Conservation (phyloP, 169 alveolate genomes). For the Eimeria zaria region DNA sequence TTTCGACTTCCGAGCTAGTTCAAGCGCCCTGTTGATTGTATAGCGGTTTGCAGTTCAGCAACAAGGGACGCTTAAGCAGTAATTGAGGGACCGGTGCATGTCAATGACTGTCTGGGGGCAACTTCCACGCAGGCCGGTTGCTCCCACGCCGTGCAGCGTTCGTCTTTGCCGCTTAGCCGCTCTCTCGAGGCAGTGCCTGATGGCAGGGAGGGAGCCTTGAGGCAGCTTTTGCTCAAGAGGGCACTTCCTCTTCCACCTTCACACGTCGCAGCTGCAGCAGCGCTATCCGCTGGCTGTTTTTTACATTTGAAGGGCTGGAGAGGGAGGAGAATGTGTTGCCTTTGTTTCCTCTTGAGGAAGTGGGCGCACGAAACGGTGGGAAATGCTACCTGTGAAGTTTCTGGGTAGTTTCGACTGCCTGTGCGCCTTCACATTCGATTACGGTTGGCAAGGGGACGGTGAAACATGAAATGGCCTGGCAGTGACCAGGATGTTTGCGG, state of each 20-base stretch:
- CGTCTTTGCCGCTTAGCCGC: conserved; percentile 40
- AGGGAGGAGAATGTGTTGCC: neutral
- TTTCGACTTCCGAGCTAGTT: conserved; percentile 25
- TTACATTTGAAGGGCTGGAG: neutral
- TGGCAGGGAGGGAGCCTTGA: conserved; percentile 11
- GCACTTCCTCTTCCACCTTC: neutral
- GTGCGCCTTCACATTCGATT: conserved; percentile 25
- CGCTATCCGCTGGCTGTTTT: conserved; percentile 9
- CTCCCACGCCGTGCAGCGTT: conserved; percentile 41
- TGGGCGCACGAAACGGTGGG: conserved; percentile 34
- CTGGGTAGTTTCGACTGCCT: conserved; percentile 68
- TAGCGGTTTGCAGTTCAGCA: conserved; percentile 14
- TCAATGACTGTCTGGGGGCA: conserved; percentile 64
- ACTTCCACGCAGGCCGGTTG: conserved; percentile 9
- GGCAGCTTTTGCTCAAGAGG: conserved; percentile 51
- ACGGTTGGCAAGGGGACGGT: conserved; percentile 59
- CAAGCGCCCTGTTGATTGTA: conserved; percentile 26
- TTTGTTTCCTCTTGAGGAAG: conserved; percentile 16
- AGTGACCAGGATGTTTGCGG: conserved; percentile 78
- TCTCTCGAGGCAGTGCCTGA: neutral
- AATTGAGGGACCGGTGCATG: conserved; percentile 74
- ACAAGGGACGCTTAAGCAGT: conserved; percentile 50
- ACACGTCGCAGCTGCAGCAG: neutral
- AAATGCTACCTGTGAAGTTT: conserved; percentile 50
- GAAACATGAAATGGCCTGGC: conserved; percentile 72